Base-by-base conservation (phyloP, 2,329 filamentous ascomycete species). In the Alternaria arbusti region DNA sequence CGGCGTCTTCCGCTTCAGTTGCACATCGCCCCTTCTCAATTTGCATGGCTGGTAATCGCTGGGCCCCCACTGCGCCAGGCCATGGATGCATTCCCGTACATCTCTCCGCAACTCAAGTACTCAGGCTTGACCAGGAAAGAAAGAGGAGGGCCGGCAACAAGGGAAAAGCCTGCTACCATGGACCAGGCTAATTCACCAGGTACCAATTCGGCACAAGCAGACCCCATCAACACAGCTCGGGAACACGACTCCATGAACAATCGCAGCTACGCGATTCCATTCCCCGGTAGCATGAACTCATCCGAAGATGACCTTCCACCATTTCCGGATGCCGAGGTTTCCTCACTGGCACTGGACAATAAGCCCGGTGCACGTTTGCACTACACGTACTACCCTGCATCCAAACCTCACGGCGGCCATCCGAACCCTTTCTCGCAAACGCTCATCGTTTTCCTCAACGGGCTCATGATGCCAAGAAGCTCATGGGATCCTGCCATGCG, bases 361-460 rank as follows among this genome's bases (percentile, higher is more conserved):
- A 78, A 78, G 56, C 74, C 71, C 20, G 67, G 67, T 6, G 75
- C 76, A 11, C 71, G 65, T 22, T 61, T 78, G n/a, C 70, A 71
- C 54, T 79, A 78, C 64, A 79, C 77, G 12, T 79, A 77, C 61
- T 79, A 76, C 45, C 69, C 74, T 23, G 68, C 74, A 46, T 78
- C 75, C 28, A 63, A 65, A 46, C 69, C 73, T 13, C 68, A 59
- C 28, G 56, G 70, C 11, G 57, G 62, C 36, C 68, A 70, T 28
- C 70, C 68, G 30, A 79, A 79, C 36, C 76, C 76, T 4, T 79
- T 80, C 62, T 69, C 74, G 22, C 72, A 74, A 57, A 77, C 75
- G 3, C 72, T 84, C 5, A 70, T 84, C 22, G 78, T 84, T 40
- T 84, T 82, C 59, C 65, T 84, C 17, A 84, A 84, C 57, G 83